Evolutionary conservation across 371 early-diverging fungal genomes (phyloP), one percentile per base, ranked within the genome.

Genomic region (Furculomyces boomerangus): DNA sequence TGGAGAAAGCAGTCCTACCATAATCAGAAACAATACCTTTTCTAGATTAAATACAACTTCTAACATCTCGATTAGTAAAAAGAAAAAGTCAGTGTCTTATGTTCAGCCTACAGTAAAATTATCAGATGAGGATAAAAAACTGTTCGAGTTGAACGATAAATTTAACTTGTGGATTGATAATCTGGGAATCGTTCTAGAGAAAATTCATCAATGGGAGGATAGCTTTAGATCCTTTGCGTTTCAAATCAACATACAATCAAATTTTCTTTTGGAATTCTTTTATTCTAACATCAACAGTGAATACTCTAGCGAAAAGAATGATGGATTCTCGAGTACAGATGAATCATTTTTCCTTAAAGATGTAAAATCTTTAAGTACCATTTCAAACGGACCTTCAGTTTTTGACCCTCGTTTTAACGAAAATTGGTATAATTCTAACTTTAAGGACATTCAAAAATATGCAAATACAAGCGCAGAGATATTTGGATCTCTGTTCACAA

Each of bases 191-290:
- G 3, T 49, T 3, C 25, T 49, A 49, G 26, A 49, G 18, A 27
- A 49, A 22, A 49, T 49, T 31, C 49, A 49, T 31, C 5, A 49
- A 22, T 49, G 49, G 49, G 49, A 49, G 26, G 49, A 49, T 20
- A 5, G 20, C 5, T 49, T 30, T 31, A 8, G 49, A 31, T 13
- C 49, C 25, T 30, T 18, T 3, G 18, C 26, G 26, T 26, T 30
- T 8, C 49, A 49, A 30, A 24, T 49, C 22, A 31, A 20, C 27
- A 22, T 25, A 5, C 5, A 22, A 22, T 28, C 49, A 16, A 49
- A 28, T 31, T 5, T 30, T 24, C 25, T 49, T 16, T 13, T 3
- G 3, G 26, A 49, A 16, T 31, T 49, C 30, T 49, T 49, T 49
- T 5, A 5, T 13, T 5, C 16, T 20, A 20, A 30, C 18, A 5